Base-by-base conservation (phyloP, 164 flowering plant genomes). In the Akebia trifoliata region DNA sequence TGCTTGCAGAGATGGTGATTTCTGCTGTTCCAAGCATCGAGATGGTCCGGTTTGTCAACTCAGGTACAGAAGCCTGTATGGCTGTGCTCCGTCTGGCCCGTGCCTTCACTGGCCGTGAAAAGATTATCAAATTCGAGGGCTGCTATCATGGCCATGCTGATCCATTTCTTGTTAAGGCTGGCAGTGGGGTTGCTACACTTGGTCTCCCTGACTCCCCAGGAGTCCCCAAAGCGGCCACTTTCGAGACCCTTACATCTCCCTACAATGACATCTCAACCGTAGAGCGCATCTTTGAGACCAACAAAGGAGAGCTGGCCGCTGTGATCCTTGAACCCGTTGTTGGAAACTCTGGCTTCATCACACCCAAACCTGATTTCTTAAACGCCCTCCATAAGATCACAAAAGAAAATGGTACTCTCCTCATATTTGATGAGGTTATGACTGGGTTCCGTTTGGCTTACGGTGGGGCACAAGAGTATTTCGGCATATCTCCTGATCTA, bases 131-230 rank as follows among this genome's bases (percentile, higher is more conserved):
- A 62, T 93, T 90, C 62, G 96, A 93, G 70, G 97, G 99, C n/a
- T 93, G 99, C 74, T 93, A 93, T 69, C 97, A 93, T 62, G 99
- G 99, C 43, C 99, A 93, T 73, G 97, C 96, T 18, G 90, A 90
- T 60, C 85, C 97, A 0, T 87, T 82, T 69, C 93, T 93, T 15
- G 97, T 93, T 54, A 87, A 90, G 71, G 96, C 96, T 6, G 99
- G 97, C 8, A 90, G 97, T 66, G 97, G 97, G 2, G 99, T 93
- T 56, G 99, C 97, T 9, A 90, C 97, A 18, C 80, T 93, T 8
- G 96, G 97, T 14, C 89, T 93, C 24, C 99, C 99, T 2, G 94
- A 93, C 64, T 93, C 97, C 15, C 97, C 97, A 22, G 99, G 99
- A 48, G 99, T 93, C 8, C 99, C 97, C 2, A 80, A 61, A 66